These are phyloP conservation scores for Solanum neorickii DNA, from an alignment of 257 asterid genomes.

Conservation along the genomic window DNA sequence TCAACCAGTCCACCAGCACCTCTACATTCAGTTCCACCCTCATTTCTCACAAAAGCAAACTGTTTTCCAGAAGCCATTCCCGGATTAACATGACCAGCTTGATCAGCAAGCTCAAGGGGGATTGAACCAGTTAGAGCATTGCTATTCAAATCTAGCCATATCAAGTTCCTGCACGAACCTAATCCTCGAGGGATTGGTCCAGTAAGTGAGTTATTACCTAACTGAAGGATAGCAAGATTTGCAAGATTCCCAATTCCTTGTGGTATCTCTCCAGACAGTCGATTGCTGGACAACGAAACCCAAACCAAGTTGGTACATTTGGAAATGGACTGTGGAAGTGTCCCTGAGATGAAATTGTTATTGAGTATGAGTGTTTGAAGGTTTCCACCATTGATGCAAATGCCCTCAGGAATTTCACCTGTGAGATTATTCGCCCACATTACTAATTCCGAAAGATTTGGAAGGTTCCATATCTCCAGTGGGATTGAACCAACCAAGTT, in stretches of 20 bases:
- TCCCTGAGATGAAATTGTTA: slow-evolving; percentile 58
- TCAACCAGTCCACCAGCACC: slow-evolving; percentile 95
- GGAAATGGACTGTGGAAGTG: slow-evolving; percentile 60
- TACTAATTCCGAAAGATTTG: slow-evolving; percentile 52
- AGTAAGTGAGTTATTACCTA: slow-evolving; percentile 63
- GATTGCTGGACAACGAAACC: slow-evolving; percentile 79
- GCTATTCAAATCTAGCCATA: slow-evolving; percentile 93
- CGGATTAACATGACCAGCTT: slow-evolving; percentile 52
- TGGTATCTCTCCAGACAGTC: slow-evolving; percentile 62
- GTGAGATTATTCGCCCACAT: slow-evolving; percentile 83
- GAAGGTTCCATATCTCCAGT: slow-evolving; percentile 56
- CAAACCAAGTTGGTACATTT: slow-evolving; percentile 79
- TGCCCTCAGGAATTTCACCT: slow-evolving; percentile 71
- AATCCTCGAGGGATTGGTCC: slow-evolving; percentile 56
- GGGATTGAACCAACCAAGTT: slow-evolving; percentile 48
- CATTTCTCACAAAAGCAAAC: slow-evolving; percentile 85
- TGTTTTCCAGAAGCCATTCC: slow-evolving; percentile 74
- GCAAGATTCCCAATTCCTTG: slow-evolving; percentile 50
- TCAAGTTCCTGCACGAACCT: slow-evolving; percentile 55
- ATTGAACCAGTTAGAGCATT: slow-evolving; percentile 53
- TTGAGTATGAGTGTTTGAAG: slow-evolving; percentile 83
- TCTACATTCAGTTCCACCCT: slow-evolving; percentile 77
- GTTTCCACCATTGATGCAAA: slow-evolving; percentile 73
- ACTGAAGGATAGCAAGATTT: slow-evolving; percentile 76
- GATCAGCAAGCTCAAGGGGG: slow-evolving; percentile 54